These are phyloP conservation scores for Mycosphaerella arachidis DNA, from an alignment of 2,329 filamentous ascomycete genomes.

Conservation along the genomic window DNA sequence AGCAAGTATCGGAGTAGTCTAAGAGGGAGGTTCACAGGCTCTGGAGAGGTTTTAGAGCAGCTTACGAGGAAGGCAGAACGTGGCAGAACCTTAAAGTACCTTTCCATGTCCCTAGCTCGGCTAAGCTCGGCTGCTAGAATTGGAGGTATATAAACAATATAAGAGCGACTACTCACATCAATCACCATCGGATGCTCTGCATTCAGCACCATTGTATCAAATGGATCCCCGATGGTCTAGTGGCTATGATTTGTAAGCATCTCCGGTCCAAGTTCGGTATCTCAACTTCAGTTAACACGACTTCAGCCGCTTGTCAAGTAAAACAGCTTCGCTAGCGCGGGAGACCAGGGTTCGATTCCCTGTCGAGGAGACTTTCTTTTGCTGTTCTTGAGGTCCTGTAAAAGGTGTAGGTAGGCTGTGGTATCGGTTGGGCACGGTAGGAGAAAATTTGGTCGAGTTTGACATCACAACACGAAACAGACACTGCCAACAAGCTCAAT, in stretches of 20 bases:
- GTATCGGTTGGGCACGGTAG: background rate
- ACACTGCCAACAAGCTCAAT: background rate
- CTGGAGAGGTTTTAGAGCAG: too few relatives aligned
- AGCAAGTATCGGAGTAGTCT: too few relatives aligned
- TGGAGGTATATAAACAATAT: too few relatives aligned
- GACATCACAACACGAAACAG: background rate
- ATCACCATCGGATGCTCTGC: background rate
- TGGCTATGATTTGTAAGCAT: background rate
- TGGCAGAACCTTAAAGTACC: too few relatives aligned
- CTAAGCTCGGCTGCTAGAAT: too few relatives aligned
- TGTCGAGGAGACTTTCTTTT: constrained; percentile 1
- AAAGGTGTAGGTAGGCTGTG: background rate
- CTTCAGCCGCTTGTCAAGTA: background rate
- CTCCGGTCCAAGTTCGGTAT: too few relatives aligned
- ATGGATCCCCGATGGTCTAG: background rate
- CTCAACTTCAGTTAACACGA: too few relatives aligned
- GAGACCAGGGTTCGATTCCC: constrained; percentile 3
- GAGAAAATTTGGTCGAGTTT: too few relatives aligned
- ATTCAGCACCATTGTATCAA: background rate
- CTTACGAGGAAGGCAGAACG: too few relatives aligned
- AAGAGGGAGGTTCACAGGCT: too few relatives aligned
- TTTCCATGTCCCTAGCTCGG: too few relatives aligned
- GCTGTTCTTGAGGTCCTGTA: background rate
- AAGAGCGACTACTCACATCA: too few relatives aligned
- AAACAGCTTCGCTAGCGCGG: background rate